Evolutionary conservation across 1,284 basidiomycete species (phyloP), one percentile per base, ranked within the genome.

Genomic region (Rhodotorula glutinis): DNA sequence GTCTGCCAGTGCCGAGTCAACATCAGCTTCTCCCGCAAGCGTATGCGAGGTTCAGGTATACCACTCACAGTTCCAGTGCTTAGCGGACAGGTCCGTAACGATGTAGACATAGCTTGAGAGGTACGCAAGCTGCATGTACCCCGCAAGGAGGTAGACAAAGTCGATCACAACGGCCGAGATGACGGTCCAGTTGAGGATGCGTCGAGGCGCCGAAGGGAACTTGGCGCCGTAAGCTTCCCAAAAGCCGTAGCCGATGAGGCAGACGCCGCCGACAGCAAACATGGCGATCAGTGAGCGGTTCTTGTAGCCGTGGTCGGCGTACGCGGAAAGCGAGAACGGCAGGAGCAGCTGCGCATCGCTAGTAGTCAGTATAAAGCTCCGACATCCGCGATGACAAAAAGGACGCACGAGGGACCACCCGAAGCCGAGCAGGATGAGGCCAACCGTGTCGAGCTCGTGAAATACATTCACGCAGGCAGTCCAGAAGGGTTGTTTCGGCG

Each of bases 51-150:
- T n/a, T n/a, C n/a, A n/a, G n/a, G n/a, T 40, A 7, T 25, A n/a
- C 46, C 21, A 13, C 46, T n/a, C 53, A 57, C 43, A 64, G 44
- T 40, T 29, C 27, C 40, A 51, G 13, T 57, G 30, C 40, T 23
- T 23, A 2, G 47, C 38, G 25, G 57, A 57, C 40, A 41, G 51
- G 54, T 62, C 73, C 46, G 70, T 78, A 59, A 78, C 70, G 52
- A 80, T 77, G 69, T 76, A 80, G 23, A 79, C 74, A 51, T 71
- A 74, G 19, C 53, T 59, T 0, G 38, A 33, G 13, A 72, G 55
- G 65, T 72, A 72, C 23, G 63, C 53, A 3, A 72, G 52, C 33
- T 69, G 62, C 9, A 64, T 27, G 55, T 62, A 68, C 14, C 58
- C 58, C 9, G 66, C 66, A 11, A 58, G 17, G 63, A 68, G 61